phyloP scores from a whole-genome alignment of 176 grass and related monocot genomes.

The Oropetium thomaeum region DNA sequence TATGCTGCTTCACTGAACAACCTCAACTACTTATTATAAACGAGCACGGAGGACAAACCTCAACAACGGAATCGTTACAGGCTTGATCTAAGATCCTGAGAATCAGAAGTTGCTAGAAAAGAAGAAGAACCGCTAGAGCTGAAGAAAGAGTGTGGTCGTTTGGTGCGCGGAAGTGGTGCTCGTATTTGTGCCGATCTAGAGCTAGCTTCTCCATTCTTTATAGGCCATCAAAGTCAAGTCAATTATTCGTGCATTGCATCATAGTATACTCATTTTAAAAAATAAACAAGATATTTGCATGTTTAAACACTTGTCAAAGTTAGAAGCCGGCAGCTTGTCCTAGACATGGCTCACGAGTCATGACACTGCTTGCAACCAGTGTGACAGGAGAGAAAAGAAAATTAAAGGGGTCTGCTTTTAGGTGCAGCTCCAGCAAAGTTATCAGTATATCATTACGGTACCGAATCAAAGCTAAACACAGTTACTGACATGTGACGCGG shows the following conservation, averaged over 20 bases:
- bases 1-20: neutral
- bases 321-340: neutral
- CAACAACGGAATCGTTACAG: neutral
- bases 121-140: neutral
- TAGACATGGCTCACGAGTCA: no score
- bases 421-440: neutral
- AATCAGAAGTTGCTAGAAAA: neutral
- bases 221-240: slow-evolving; percentile 11
- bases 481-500: neutral
- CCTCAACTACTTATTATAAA: neutral
- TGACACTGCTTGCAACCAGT: neutral
- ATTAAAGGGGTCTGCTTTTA: neutral
- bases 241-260: slow-evolving; percentile 20
- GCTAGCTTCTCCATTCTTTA: slow-evolving; percentile 15
- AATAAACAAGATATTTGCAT: neutral
- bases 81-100: neutral
- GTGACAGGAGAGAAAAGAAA: neutral
- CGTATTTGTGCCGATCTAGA: slow-evolving; percentile 4
- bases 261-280: neutral
- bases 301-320: neutral
- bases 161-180: neutral
- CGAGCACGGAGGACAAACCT: no score
- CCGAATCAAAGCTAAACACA: neutral
- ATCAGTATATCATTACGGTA: neutral
- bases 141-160: neutral